phyloP scores from a whole-genome alignment of 2,329 filamentous ascomycete species.

The Trichoderma aggressivum region DNA sequence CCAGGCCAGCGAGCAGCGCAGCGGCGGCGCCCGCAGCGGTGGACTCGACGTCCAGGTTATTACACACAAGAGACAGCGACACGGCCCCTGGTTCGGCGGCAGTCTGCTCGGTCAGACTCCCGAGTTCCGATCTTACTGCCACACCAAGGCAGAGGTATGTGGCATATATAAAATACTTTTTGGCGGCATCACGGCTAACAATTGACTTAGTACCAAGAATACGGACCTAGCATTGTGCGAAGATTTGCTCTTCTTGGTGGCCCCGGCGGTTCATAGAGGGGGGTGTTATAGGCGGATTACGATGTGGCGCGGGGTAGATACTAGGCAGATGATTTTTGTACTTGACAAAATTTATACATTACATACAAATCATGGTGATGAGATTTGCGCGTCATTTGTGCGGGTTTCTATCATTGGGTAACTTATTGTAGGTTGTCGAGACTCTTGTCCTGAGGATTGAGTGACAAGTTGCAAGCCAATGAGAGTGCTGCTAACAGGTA shows the following conservation, averaged over 20 bases:
- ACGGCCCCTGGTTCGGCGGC: constrained; percentile 98
- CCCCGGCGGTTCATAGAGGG: constrained; percentile 69
- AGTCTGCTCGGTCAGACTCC: constrained; percentile 95
- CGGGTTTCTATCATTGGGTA: not conserved
- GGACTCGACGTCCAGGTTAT: constrained; percentile 97
- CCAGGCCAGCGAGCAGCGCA: constrained; percentile 83
- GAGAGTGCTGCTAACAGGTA: not conserved
- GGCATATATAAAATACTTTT: not conserved
- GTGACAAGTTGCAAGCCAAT: not conserved
- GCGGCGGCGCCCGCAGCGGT: constrained; percentile 87
- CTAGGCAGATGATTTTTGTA: not conserved
- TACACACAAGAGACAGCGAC: constrained; percentile 92
- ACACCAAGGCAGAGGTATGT: constrained; percentile 75
- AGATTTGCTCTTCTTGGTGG: constrained; percentile 92
- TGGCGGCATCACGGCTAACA: constrained; percentile 23
- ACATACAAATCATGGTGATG: not conserved
- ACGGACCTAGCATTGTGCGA: constrained; percentile 91
- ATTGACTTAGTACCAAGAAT: constrained; percentile 77
- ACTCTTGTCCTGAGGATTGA: not conserved
- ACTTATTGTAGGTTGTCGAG: not conserved
- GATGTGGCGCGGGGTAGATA: not conserved
- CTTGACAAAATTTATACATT: constrained; percentile 7
- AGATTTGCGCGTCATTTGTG: not conserved
- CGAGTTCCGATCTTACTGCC: constrained; percentile 98
- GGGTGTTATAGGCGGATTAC: not conserved